Base-by-base conservation (phyloP, 2,329 filamentous ascomycete species). In the Alternaria gaisen region DNA sequence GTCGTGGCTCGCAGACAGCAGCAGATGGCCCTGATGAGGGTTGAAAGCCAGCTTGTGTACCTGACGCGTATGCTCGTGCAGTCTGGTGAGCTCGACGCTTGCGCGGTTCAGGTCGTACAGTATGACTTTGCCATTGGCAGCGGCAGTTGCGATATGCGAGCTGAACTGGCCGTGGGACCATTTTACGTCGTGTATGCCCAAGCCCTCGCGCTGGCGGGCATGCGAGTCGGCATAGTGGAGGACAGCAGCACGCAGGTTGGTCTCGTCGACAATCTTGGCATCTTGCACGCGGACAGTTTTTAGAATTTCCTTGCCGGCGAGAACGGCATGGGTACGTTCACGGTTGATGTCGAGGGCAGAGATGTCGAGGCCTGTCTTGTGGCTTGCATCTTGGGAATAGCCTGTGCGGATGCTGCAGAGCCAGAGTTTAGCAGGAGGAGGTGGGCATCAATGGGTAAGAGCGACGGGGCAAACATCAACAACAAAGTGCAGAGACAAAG, bases 31-130 rank as follows among this genome's bases (percentile, higher is more conserved):
- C 64, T 83, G 80, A 70, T 87, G 84, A 11, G 88, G 88, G 68
- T 88, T 90, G 77, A 90, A 89, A 14, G 87, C 87, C 43, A 90
- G 79, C 67, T 84, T 86, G 77, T 90, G 88, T 55, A 90, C 88
- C 77, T 90, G 88, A 52, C 87, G 86, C 65, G 81, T 84, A 69
- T 90, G 88, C 72, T 89, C 88, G 68, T 89, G 86, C 67, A 90
- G 82, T 60, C 87, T 83, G 60, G 85, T 86, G 58, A 88, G 82
- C 72, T 89, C 88, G 43, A 89, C 79, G 53, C 85, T 86, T 56
- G 85, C 81, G 61, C 86, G 84, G 64, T 87, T 85, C 58, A 90
- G 80, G 77, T 90, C 87, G 74, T 90, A 90, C 58, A 90, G 77
- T 54, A 88, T 84, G 72, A 90, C 87, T 69, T 88, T 87, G 64